phyloP scores from a whole-genome alignment of 805 yeast genomes.

The Yamadazyma takamatsuzukensis region DNA sequence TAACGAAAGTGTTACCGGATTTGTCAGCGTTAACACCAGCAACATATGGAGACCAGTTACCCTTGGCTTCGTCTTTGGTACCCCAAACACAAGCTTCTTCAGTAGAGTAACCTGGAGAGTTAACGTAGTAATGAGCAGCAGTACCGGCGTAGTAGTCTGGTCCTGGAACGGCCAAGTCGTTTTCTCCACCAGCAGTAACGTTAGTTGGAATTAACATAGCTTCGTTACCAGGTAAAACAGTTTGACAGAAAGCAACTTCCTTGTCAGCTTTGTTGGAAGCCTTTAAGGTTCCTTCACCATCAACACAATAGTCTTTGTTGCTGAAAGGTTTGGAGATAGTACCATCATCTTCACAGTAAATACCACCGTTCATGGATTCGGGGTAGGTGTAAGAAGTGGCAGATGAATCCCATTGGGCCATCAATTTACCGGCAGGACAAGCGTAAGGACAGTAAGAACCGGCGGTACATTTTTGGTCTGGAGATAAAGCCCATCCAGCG shows the following conservation, averaged over 20 bases:
- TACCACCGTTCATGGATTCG: constrained; percentile 76
- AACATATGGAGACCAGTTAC: constrained; percentile 93
- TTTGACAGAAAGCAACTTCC: constrained; percentile 83
- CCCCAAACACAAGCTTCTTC: constrained; percentile 88
- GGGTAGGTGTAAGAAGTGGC: constrained; percentile 77
- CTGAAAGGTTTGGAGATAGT: constrained; percentile 58
- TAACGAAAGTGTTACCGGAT: constrained; percentile 68
- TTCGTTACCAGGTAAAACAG: constrained; percentile 91
- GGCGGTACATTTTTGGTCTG: constrained; percentile 66
- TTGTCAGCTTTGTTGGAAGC: constrained; percentile 55
- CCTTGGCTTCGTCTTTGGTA: constrained; percentile 57
- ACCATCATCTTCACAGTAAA: constrained; percentile 73
- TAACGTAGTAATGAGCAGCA: constrained; percentile 82
- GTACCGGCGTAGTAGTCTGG: constrained; percentile 81
- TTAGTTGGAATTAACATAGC: constrained; percentile 89
- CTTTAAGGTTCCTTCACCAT: constrained; percentile 72
- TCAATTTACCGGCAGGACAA: constrained; percentile 81
- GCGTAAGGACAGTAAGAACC: constrained; percentile 92
- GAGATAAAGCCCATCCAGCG: constrained; percentile 86
- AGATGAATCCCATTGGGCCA: constrained; percentile 84
- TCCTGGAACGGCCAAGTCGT: constrained; percentile 77
- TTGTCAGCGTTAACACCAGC: constrained; percentile 85
- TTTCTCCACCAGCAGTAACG: constrained; percentile 46
- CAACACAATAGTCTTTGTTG: constrained; percentile 60
- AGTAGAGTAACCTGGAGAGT: constrained; percentile 76